Evolutionary conservation across 1,284 basidiomycete genomes (phyloP).

Genomic region (Malassezia equina): DNA sequence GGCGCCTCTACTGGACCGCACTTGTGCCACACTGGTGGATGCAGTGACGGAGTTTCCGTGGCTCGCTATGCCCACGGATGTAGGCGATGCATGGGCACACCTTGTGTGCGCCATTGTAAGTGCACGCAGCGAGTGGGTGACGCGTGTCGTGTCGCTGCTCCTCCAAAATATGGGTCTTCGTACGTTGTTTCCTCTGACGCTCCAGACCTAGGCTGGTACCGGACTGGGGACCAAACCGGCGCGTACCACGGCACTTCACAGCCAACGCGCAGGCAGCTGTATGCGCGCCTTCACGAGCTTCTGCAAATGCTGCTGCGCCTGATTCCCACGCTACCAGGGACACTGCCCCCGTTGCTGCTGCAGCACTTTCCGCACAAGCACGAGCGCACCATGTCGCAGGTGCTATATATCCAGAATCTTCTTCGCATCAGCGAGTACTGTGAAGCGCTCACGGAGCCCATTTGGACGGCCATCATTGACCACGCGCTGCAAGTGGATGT

Average conservation of each 20-base stretch:
- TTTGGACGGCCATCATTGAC: constrained; percentile 75
- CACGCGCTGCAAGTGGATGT: constrained; percentile 90
- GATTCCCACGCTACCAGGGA: constrained; percentile 53
- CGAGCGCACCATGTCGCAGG: constrained; percentile 67
- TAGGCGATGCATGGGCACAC: constrained; percentile 51
- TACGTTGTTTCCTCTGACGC: neutral
- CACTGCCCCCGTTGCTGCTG: constrained; percentile 69
- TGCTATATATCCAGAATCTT: constrained; percentile 84
- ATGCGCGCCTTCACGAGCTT: constrained; percentile 75
- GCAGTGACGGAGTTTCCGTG: constrained; percentile 81
- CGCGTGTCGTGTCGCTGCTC: constrained; percentile 55
- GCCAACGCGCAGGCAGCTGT: constrained; percentile 65
- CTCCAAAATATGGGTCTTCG: constrained; percentile 10
- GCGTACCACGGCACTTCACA: neutral
- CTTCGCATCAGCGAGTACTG: constrained; percentile 78
- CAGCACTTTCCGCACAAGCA: constrained; percentile 86
- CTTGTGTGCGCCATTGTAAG: constrained; percentile 86
- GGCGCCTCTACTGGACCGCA: constrained; percentile 60
- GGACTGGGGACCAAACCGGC: constrained; percentile 15
- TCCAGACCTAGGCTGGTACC: constrained; percentile 17
- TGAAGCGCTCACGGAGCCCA: constrained; percentile 72
- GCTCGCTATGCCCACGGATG: constrained; percentile 67
- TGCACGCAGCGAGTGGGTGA: constrained; percentile 84
- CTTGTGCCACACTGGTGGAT: constrained; percentile 72
- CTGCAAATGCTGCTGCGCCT: constrained; percentile 73